phyloP scores from a whole-genome alignment of 2,329 filamentous ascomycete species.

The Emmonsia crescens region DNA sequence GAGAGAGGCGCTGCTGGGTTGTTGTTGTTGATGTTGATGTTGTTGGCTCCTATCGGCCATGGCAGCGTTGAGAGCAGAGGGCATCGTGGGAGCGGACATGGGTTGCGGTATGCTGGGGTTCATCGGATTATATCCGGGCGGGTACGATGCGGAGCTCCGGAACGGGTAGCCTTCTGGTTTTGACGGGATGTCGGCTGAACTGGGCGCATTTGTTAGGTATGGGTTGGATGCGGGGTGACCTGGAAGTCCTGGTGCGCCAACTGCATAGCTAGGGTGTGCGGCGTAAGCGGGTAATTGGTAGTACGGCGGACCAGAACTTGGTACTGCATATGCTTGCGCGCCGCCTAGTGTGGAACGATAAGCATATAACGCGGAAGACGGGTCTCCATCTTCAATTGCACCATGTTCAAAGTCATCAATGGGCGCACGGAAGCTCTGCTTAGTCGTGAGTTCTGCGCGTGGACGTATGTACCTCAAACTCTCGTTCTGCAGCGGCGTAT shows the following conservation, averaged over 20 bases:
- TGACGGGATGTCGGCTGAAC: constrained; percentile 19
- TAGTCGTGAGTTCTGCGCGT: constrained; percentile 47
- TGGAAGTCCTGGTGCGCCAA: constrained; percentile 22
- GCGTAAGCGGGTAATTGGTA: background rate
- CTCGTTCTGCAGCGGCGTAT: constrained; percentile 47
- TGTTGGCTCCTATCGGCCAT: constrained; percentile 29
- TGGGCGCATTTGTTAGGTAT: constrained; percentile 26
- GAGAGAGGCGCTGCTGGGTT: constrained; percentile 21
- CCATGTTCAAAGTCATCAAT: constrained; percentile 47
- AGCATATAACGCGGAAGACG: constrained; percentile 29
- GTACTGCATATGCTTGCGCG: constrained; percentile 23
- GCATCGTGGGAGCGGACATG: constrained; percentile 13
- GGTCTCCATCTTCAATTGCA: constrained; percentile 30
- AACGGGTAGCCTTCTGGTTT: constrained; percentile 32
- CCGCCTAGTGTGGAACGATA: constrained; percentile 31
- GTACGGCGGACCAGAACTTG: constrained; percentile 19
- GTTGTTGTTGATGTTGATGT: constrained; percentile 26
- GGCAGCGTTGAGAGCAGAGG: background rate
- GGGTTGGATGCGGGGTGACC: constrained; percentile 26
- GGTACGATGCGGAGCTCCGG: constrained; percentile 23
- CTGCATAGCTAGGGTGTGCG: constrained; percentile 27
- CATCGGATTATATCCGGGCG: constrained; percentile 24
- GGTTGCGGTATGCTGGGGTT: constrained; percentile 18
- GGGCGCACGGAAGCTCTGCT: constrained; percentile 56
- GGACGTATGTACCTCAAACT: constrained; percentile 43